Percentiles rank a stretch among this genome's conserved stretches.
phyloP scores from a whole-genome alignment of 31 red algal species.

The Bonnemaisonia californica region DNA sequence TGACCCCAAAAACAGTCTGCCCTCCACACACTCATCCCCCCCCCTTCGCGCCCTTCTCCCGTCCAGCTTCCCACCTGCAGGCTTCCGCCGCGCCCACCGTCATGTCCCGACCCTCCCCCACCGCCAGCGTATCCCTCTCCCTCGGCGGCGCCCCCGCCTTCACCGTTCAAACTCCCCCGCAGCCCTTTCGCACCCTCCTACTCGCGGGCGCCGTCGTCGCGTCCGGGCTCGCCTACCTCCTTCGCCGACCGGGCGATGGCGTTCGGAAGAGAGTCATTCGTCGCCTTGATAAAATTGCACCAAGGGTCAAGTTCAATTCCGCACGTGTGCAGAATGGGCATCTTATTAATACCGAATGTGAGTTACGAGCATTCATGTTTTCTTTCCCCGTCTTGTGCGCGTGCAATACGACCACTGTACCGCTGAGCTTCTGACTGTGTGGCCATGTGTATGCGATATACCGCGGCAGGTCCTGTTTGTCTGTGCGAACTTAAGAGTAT shows the following conservation, averaged over 20 bases:
- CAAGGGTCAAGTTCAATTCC: conserved; percentile 24
- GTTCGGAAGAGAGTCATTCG: conserved; percentile 49
- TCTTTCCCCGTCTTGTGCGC: too few species aligned
- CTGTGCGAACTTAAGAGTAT: conserved; percentile 43
- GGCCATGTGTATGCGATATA: background rate
- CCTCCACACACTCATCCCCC: too few species aligned
- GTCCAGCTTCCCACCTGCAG: too few species aligned
- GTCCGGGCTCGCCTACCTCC: conserved; percentile 44
- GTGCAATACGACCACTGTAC: background rate
- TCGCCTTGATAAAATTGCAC: conserved; percentile 45
- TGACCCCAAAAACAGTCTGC: too few species aligned
- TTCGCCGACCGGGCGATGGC: conserved; percentile 39
- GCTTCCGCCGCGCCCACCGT: too few species aligned
- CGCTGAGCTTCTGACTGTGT: background rate
- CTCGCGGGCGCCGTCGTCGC: conserved; percentile 35
- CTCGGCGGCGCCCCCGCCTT: conserved; percentile 27
- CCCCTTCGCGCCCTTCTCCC: too few species aligned
- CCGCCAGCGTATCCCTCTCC: conserved; percentile 48
- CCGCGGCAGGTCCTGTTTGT: conserved; percentile 48
- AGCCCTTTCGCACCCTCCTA: conserved; percentile 33
- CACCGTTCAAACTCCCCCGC: conserved; percentile 36
- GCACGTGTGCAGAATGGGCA: conserved; percentile 8
- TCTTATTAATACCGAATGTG: conserved; percentile 57
- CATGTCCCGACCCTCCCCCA: too few species aligned
- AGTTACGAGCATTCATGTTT: too few species aligned